phyloP scores from a whole-genome alignment of 192 early-diverging fungal genomes.

The Coemansia sp. region DNA sequence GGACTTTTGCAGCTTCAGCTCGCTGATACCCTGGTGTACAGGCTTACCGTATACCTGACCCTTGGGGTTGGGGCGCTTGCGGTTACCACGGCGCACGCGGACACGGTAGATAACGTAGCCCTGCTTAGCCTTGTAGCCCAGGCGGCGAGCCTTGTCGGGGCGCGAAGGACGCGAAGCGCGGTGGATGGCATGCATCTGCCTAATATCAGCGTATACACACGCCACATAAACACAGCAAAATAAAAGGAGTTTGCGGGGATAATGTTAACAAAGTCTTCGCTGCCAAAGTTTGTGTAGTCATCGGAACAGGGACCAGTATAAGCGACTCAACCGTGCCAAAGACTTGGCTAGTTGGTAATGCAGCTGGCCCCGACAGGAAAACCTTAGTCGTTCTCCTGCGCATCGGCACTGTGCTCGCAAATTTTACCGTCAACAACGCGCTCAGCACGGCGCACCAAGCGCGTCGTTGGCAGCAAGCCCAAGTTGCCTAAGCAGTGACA shows the following conservation, averaged over 20 bases:
- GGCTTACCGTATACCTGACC: constrained; percentile 99
- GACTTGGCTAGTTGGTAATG: constrained; percentile 46
- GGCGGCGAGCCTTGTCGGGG: constrained; percentile 98
- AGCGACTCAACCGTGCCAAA: constrained; percentile 53
- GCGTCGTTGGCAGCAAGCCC: constrained; percentile 37
- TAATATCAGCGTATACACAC: constrained; percentile 20
- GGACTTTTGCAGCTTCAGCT: constrained; percentile 98
- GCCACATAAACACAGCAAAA: constrained; percentile 8
- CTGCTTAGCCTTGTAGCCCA: constrained; percentile 99
- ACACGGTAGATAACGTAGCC: constrained; percentile 99
- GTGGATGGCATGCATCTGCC: constrained; percentile 98
- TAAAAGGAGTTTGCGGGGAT: neutral
- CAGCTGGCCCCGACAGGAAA: constrained; percentile 26
- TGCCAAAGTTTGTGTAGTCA: constrained; percentile 38
- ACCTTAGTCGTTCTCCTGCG: neutral
- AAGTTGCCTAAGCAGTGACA: constrained; percentile 55
- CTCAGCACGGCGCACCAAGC: neutral
- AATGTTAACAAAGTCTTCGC: constrained; percentile 43
- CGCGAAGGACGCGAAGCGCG: constrained; percentile 97
- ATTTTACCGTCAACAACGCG: constrained; percentile 32
- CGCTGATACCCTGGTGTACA: constrained; percentile 94
- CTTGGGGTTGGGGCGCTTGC: constrained; percentile 97
- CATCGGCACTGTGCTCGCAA: constrained; percentile 42
- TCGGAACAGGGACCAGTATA: constrained; percentile 55
- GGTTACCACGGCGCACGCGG: constrained; percentile 97